Evolutionary conservation across 75 land plant genomes (phyloP), one percentile per base, ranked within the genome.

Genomic region (Isoetes taiwanensis): DNA sequence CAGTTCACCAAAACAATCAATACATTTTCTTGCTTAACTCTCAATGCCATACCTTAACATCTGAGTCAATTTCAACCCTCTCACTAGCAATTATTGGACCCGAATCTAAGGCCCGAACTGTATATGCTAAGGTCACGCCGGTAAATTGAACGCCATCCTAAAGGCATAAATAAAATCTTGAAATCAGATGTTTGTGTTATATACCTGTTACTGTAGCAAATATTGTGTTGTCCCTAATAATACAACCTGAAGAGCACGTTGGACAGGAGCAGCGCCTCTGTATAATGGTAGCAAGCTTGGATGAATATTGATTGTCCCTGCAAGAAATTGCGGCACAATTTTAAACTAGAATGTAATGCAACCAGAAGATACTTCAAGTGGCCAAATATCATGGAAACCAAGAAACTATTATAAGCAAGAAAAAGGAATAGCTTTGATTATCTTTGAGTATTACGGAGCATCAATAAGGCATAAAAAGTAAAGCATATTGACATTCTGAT

Each of bases 261-360:
- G 99, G 41, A 94, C 99, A 54, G 99, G 99, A 38, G 99, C 99
- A 76, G 99, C 99, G 46, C 99, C 99, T 54, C 99, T 81, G 53
- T 94, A 94, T 16, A 82, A 52, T 40, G 99, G 99, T 21, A 94
- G 73, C 76, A 94, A 71, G 54, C 99, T 94, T 10, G 99, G 99
- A 64, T 94, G 99, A 54, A 94, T 78, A 64, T 94, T 94, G 11
- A 94, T 90, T 10, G 96, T 94, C 24, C 99, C 99, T 94, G 64
- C 17, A 29, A 69, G 40, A 39, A 29, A 20, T 34, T n/a, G n/a
- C n/a, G n/a, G n/a, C n/a, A n/a, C n/a, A n/a, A n/a, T n/a, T n/a
- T n/a, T n/a, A n/a, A n/a, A n/a, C n/a, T n/a, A n/a, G n/a, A n/a
- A n/a, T n/a, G n/a, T n/a, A n/a, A 64, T 34, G 67, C 43, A 28